phyloP scores from a whole-genome alignment of 129 eudicot genomes.

The Centaurea solstitialis region DNA sequence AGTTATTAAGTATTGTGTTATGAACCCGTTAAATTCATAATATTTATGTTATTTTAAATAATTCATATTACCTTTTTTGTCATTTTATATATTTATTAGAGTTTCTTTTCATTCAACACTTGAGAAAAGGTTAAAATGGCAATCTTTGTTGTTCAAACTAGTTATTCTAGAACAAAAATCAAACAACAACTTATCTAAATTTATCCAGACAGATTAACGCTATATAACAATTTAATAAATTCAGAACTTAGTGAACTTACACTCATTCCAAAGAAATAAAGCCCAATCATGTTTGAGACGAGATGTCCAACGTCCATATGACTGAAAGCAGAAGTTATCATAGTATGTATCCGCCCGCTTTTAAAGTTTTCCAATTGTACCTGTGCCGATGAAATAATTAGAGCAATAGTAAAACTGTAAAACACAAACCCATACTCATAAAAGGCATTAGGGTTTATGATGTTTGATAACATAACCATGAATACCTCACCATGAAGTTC shows the following conservation, averaged over 20 bases:
- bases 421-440: not conserved
- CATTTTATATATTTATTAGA: too few species aligned
- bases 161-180: too few species aligned
- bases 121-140: too few species aligned
- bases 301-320: conserved; percentile 60
- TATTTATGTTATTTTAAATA: too few species aligned
- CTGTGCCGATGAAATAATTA: conserved; percentile 38
- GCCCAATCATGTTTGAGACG: conserved; percentile 75
- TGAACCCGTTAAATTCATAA: too few species aligned
- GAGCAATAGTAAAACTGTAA: not conserved
- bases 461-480: conserved; percentile 6
- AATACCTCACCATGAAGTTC: conserved; percentile 65
- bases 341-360: conserved; percentile 71
- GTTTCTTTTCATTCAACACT: too few species aligned
- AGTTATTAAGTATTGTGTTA: too few species aligned
- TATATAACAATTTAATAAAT: too few species aligned
- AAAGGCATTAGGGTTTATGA: not conserved
- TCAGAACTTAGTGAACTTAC: conserved; percentile 39
- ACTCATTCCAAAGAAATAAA: conserved; percentile 79
- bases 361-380: conserved; percentile 71
- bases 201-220: too few species aligned
- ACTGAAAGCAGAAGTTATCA: conserved; percentile 88
- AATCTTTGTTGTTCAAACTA: too few species aligned
- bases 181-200: too few species aligned
- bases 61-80: too few species aligned